phyloP scores from a whole-genome alignment of 2,329 filamentous ascomycete genomes.

The Cladosporium sp. region DNA sequence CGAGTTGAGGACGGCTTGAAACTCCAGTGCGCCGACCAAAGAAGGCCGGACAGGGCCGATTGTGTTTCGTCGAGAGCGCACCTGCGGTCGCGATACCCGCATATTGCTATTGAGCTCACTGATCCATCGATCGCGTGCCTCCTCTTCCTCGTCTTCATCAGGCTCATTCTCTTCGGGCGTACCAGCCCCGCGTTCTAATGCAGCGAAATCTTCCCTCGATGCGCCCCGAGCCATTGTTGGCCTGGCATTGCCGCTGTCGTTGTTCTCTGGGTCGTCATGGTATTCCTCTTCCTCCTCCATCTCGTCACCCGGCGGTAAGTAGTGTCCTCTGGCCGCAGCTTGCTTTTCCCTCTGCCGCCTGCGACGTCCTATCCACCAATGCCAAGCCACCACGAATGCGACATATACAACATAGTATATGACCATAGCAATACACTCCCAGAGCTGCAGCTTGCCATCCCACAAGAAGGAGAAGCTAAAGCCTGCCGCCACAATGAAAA shows the following conservation, averaged over 20 bases:
- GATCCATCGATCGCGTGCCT: constrained; percentile 58
- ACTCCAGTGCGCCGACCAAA: constrained; percentile 88
- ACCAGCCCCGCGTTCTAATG: constrained; percentile 50
- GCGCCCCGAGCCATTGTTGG: constrained; percentile 38
- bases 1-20: constrained; percentile 83
- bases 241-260: constrained; percentile 36
- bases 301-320: constrained; percentile 58
- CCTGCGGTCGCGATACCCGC: constrained; percentile 69
- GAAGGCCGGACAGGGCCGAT: constrained; percentile 87
- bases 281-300: constrained; percentile 51
- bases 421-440: constrained; percentile 90
- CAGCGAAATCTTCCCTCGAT: constrained; percentile 60
- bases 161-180: constrained; percentile 49
- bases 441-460: constrained; percentile 76
- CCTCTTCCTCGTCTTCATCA: constrained; percentile 57
- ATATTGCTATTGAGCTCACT: constrained; percentile 91
- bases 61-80: constrained; percentile 63
- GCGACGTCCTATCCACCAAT: constrained; percentile 71
- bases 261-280: constrained; percentile 48
- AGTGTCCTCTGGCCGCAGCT: constrained; percentile 68
- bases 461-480: constrained; percentile 85
- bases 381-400: constrained; percentile 79
- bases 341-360: constrained; percentile 61
- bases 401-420: constrained; percentile 89
- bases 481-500: constrained; percentile 80